Base-by-base conservation (phyloP, 495 filamentous ascomycete genomes). In the Gamarada debralockiae region DNA sequence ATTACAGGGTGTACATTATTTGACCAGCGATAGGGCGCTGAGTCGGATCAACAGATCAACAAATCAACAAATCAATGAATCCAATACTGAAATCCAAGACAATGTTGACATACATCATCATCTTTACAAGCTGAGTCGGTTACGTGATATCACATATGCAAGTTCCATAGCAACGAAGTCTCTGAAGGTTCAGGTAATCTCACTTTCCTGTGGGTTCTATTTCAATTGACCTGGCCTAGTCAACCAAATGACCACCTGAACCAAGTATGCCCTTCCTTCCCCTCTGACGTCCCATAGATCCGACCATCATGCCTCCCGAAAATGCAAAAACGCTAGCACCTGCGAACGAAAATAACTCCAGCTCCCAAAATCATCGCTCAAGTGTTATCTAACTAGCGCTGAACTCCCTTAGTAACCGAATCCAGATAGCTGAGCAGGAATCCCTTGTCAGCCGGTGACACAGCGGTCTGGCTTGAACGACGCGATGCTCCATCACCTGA, bases 381-480 rank as follows among this genome's bases (percentile, higher is more conserved):
- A 21, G 37, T 14, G 13, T 14, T n/a, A 40, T 8, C n/a, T 4
- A 21, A n/a, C 37, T 40, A 58, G 17, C 52, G 52, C 22, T 54
- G 48, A 34, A 17, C 39, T 8, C 49, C 48, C 14, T 55, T 58
- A 10, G 77, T 80, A 41, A 85, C 77, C 49, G 74, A 76, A 56
- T 82, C 77, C 62, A 96, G 67, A 67, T 90, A 95, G 8, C 82
- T 85, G 44, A 93, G 69, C 59, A 95, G 70, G 58, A 95, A 95
- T n/a, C 77, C 79, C 60, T 85, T 83, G 58, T 95, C 82, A 8
- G 76, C 81, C 1, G 82, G 78, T 2, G 82, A 85, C n/a, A 83
- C 78, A 20, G 83, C 71, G 31, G 73, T 70, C 39, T 72, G 70
- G 31, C 69, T 74, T 14, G 73, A 74, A 31, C 70, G 68, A 22